Conservation (phyloP, 176 grass and related monocot species). For the Carex myosuroides region DNA sequence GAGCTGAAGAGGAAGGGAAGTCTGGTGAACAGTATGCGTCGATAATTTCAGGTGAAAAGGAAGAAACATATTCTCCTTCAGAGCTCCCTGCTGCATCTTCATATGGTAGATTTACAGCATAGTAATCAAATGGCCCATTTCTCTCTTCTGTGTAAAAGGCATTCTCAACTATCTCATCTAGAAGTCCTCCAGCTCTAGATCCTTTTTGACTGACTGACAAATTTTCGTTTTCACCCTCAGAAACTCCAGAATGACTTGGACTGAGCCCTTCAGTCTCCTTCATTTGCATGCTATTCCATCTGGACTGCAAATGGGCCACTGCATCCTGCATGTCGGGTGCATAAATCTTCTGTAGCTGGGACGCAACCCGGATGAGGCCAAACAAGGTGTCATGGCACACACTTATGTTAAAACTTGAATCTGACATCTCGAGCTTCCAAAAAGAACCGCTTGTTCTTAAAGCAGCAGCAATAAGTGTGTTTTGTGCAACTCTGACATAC, state of each 20-base stretch:
- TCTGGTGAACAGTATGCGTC: slow-evolving; percentile 71
- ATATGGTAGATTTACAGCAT: slow-evolving; percentile 20
- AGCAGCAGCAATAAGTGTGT: slow-evolving; percentile 52
- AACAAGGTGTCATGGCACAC: slow-evolving; percentile 68
- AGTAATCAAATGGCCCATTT: slow-evolving; percentile 16
- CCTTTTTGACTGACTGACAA: slow-evolving; percentile 28
- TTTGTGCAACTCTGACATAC: slow-evolving; percentile 63
- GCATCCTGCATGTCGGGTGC: slow-evolving; percentile 81
- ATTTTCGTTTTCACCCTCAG: slow-evolving; percentile 34
- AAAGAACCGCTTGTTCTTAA: slow-evolving; percentile 44
- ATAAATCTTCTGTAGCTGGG: slow-evolving; percentile 85
- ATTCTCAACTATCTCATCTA: slow-evolving; percentile 94
- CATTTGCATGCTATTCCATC: slow-evolving; percentile 83
- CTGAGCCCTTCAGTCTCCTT: slow-evolving; percentile 31
- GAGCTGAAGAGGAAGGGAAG: slow-evolving; percentile 24
- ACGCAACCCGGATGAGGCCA: slow-evolving; percentile 56
- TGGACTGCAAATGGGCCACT: slow-evolving; percentile 88
- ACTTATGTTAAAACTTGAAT: slow-evolving; percentile 67
- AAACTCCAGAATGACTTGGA: slow-evolving; percentile 36
- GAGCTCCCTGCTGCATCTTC: slow-evolving; percentile 26
- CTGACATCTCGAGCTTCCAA: slow-evolving; percentile 83
- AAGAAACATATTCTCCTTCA: slow-evolving; percentile 41
- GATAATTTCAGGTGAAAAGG: slow-evolving; percentile 52
- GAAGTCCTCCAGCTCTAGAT: slow-evolving; percentile 48
- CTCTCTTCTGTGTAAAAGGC: slow-evolving; percentile 39